A percentile compares a stretch with the other conserved stretches of the same genome.
Evolutionary conservation across 306 rosid genomes (phyloP).

Genomic region (Datisca glomerata): DNA sequence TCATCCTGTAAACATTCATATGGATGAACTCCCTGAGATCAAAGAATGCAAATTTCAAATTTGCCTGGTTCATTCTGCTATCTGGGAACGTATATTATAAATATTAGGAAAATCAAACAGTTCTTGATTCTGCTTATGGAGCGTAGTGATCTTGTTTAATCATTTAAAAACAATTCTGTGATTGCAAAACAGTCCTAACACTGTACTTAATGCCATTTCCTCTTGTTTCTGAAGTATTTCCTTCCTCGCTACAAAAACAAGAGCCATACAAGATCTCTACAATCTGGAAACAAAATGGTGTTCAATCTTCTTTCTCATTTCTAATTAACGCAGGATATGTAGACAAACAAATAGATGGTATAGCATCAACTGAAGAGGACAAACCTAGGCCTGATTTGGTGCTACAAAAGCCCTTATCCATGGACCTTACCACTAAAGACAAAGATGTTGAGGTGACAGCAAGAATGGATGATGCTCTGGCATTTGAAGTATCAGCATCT

Average conservation of each 20-base stretch:
- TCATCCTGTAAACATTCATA: constrained; percentile 12
- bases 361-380: constrained; percentile 16
- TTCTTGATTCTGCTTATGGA: neutral
- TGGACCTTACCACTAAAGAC: constrained; percentile 16
- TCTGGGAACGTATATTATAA: constrained; percentile 1
- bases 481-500: constrained; percentile 7
- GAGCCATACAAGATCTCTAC: neutral
- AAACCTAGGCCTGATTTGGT: constrained; percentile 20
- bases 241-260: neutral
- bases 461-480: constrained; percentile 16
- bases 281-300: neutral
- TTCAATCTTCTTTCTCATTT: neutral
- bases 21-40: constrained; percentile 11
- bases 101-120: neutral
- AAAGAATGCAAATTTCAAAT: constrained; percentile 18
- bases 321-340: constrained; percentile 17
- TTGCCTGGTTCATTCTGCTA: constrained; percentile 26
- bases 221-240: neutral
- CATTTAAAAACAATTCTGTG: neutral
- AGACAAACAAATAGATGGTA: constrained; percentile 13
- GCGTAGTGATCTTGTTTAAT: constrained; percentile 3
- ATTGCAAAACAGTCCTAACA: neutral
- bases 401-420: constrained; percentile 18
- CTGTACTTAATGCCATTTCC: neutral
- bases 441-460: constrained; percentile 14